Evolutionary conservation across 1,284 basidiomycete genomes (phyloP), one percentile per base, ranked within the genome.

Genomic region (Heliocybe sulcata): DNA sequence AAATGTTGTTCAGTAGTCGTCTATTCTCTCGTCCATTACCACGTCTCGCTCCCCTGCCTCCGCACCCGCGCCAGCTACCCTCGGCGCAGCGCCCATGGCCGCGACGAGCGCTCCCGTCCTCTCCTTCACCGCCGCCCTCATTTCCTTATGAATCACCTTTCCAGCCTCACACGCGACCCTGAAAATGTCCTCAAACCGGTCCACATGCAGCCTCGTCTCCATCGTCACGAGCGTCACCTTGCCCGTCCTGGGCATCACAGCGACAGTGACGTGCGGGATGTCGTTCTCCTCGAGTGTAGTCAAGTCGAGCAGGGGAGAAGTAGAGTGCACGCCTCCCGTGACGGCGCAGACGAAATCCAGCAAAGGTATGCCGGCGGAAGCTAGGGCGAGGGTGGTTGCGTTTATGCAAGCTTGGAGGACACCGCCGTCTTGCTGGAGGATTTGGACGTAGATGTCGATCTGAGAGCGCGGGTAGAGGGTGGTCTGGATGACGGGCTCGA

Each of bases 401-500:
- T 99, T 99, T 66, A 99, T 92, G 59, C 93, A 90, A 3, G 94
- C 87, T 54, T 93, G 90, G n/a, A 99, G 80, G 35, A 98, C 76
- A 0, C 91, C 90, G 29, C 96, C 96, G 65, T 99, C 96, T 66
- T 95, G 90, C 63, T 95, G 90, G 47, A 97, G 75, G 29, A 99
- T 87, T 68, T 96, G 92, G 11, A 99, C 80, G 69, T 89, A 91
- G 57, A 99, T 87, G 70, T 97, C 91, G 68, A 99, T 96, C 68
- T 95, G 86, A 27, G 91, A 91, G 53, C 96, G 87, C 6, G 96
- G 96, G 70, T 96, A 98, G 51, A 98, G 80, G 60, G 82, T 82
- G 1, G 90, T 89, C 67, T 95, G 90, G 38, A 99, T 82, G 53
- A 97, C 92, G 45, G 95, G 93, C 67, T 98, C 94, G 64, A 99